Base-by-base conservation (phyloP, 1,284 basidiomycete species). In the Vanrija pseudolonga region DNA sequence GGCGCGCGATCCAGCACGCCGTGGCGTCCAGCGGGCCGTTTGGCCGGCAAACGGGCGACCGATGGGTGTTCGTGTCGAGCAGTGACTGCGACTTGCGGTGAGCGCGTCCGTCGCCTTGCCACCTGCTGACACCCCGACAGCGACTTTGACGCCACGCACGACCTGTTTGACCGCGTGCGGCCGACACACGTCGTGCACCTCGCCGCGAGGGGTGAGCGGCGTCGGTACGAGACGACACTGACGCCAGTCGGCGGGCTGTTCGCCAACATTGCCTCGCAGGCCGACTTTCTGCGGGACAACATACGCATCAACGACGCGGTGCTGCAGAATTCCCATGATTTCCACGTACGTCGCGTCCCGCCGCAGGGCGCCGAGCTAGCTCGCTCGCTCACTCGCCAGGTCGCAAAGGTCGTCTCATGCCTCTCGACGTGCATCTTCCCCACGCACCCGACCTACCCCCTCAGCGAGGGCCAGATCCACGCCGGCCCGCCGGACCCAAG, bases 171-270 rank as follows among this genome's bases (percentile, higher is more conserved):
- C 66, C 90, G 89, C 76, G 85, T 93, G 77, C 85, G 87, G 66
- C 90, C 91, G 0, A 93, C 89, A 0, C 86, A 92, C 81, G 89
- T 94, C 61, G 92, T 94, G 65, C 91, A 95, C 77, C 82, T 91
- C 48, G 89, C 88, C 47, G 89, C 89, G 8, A 81, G 89, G 36
- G 88, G 88, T 89, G 65, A 23, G 85, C 77, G 22, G 7, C 18
- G 24, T 26, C 24, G 4, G 24, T 23, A n/a, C 3, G 37, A 5
- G n/a, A n/a, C n/a, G n/a, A 36, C 52, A 6, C 37, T 4, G 4
- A 18, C n/a, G 1, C 17, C 68, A 89, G 90, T 94, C 51, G 90
- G 91, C 11, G 91, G 91, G 12, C 77, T 94, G 26, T 94, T 91
- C 80, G 87, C 84, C 65, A 94, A 94, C 78, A 92, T 93, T 87